Conservation (phyloP, 2,329 filamentous ascomycete species). For the Metarhizium sp. region DNA sequence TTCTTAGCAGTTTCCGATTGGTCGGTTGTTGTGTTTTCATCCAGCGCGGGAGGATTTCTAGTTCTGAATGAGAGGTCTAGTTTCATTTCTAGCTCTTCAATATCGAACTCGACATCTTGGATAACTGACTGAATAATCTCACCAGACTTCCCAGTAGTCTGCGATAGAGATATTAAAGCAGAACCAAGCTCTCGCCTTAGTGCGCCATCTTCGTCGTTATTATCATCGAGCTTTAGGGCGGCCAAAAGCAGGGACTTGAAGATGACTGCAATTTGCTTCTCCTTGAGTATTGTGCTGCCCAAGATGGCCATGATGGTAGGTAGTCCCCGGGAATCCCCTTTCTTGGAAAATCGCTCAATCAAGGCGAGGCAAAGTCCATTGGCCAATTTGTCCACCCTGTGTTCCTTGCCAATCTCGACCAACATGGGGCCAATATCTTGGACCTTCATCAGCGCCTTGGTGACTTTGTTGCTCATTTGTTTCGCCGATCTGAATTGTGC, state of each 20-base stretch:
- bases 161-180: constrained; percentile 56
- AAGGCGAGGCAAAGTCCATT: constrained; percentile 62
- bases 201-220: constrained; percentile 42
- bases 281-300: constrained; percentile 48
- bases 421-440: constrained; percentile 51
- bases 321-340: constrained; percentile 47
- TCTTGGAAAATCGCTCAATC: constrained; percentile 52
- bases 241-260: constrained; percentile 56
- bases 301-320: constrained; percentile 53
- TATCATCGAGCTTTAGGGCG: constrained; percentile 47
- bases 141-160: constrained; percentile 47
- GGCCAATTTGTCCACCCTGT: constrained; percentile 60
- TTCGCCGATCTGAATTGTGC: constrained; percentile 68
- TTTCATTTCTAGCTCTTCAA: constrained; percentile 66
- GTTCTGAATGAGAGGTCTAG: constrained; percentile 61
- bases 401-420: constrained; percentile 51
- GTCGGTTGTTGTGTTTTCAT: constrained; percentile 32
- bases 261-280: constrained; percentile 53
- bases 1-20: constrained; percentile 15
- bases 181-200: constrained; percentile 56
- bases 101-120: constrained; percentile 57
- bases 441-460: constrained; percentile 58
- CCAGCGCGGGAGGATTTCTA: constrained; percentile 39
- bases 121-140: constrained; percentile 59
- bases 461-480: constrained; percentile 59